These are phyloP conservation scores for Marvania coccoides DNA, from an alignment of 139 green algal species.

Conservation along the genomic window DNA sequence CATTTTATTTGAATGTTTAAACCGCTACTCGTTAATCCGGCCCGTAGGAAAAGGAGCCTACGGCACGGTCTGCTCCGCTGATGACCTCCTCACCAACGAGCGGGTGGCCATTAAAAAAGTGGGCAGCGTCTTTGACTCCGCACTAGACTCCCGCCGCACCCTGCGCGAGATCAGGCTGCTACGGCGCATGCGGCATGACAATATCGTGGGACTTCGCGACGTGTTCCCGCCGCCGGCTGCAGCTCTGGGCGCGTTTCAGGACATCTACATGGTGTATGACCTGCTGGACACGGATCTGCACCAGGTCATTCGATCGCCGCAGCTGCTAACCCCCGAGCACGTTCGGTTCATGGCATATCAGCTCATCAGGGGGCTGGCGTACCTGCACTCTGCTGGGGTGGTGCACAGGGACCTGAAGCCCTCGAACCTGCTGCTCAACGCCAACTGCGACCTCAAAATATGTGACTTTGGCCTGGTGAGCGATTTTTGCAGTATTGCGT, in stretches of 20 bases:
- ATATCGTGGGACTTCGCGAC: conserved; percentile 75
- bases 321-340: conserved; percentile 90
- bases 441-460: conserved; percentile 95
- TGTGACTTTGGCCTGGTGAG: conserved; percentile 96
- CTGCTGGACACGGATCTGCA: conserved; percentile 99
- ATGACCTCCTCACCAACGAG: conserved; percentile 57
- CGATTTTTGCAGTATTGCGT: neutral
- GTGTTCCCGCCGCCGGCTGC: conserved; percentile 38
- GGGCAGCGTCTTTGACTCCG: conserved; percentile 75
- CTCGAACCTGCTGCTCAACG: conserved; percentile 43
- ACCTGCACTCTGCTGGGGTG: conserved; percentile 27
- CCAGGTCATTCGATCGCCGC: conserved; percentile 94
- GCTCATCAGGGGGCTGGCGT: conserved; percentile 44
- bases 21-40: conserved; percentile 14
- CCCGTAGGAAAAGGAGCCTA: conserved; percentile 95
- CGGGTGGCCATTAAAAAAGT: conserved; percentile 98
- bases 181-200: conserved; percentile 73
- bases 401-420: conserved; percentile 37
- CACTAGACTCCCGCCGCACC: conserved; percentile 82
- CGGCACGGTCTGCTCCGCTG: conserved; percentile 89
- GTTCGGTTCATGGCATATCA: conserved; percentile 98
- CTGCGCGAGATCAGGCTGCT: conserved; percentile 94
- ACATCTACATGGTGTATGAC: conserved; percentile 46
- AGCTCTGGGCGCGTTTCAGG: neutral
- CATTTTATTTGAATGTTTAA: conserved; percentile 12